These are phyloP conservation scores for Venturiaceae sp. DNA, from an alignment of 2,329 filamentous ascomycete species.

Conservation along the genomic window DNA sequence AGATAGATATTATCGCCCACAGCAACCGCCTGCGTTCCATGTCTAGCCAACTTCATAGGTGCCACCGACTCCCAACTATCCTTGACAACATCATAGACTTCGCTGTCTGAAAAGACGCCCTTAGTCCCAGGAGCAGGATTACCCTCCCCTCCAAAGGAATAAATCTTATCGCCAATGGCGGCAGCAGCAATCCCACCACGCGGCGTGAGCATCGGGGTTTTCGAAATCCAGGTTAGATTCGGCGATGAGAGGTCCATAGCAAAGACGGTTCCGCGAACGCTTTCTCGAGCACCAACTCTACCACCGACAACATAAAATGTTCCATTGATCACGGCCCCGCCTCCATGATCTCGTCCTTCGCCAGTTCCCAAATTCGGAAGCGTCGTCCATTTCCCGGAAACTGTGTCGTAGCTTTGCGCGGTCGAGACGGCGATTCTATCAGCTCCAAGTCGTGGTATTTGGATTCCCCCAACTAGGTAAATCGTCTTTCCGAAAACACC, in stretches of 20 bases:
- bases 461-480: conserved; percentile 16
- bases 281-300: conserved; percentile 11
- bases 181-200: conserved; percentile 16
- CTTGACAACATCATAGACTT: conserved; percentile 14
- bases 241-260: conserved; percentile 13
- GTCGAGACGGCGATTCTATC: conserved; percentile 10
- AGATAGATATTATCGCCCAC: conserved; percentile 16
- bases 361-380: conserved; percentile 4
- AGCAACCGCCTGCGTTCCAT: conserved; percentile 17
- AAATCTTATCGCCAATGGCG: conserved; percentile 15
- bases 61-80: conserved; percentile 14
- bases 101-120: conserved; percentile 10
- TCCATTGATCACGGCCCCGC: conserved; percentile 15
- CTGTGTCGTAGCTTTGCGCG: conserved; percentile 12
- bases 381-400: conserved; percentile 10
- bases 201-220: conserved; percentile 15
- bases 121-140: conserved; percentile 9
- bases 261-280: conserved; percentile 15
- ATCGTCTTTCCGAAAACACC: conserved; percentile 14
- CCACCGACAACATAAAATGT: conserved; percentile 19
- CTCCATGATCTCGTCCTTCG: conserved; percentile 16
- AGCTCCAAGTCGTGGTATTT: neutral
- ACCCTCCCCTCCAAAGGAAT: conserved; percentile 19
- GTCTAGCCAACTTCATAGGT: conserved; percentile 16
- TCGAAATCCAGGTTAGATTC: neutral